These are phyloP conservation scores for Aurifilum marmelostoma DNA, from an alignment of 2,329 filamentous ascomycete species.

Conservation along the genomic window DNA sequence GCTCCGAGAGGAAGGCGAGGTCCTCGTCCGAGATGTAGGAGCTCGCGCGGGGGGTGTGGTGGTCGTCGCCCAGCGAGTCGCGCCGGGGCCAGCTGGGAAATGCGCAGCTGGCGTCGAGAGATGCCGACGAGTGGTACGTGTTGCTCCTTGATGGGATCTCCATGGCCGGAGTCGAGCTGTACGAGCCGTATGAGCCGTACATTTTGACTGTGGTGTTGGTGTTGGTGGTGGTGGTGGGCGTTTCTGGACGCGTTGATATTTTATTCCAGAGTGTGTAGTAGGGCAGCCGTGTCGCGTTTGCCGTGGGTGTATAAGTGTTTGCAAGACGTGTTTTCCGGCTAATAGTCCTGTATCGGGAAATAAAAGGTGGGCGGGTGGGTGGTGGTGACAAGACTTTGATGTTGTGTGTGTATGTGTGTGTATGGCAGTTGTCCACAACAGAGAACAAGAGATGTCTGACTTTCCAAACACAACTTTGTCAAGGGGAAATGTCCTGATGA, in stretches of 20 bases:
- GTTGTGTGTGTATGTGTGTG: neutral
- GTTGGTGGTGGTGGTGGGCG: constrained; percentile 7
- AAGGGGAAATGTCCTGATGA: neutral
- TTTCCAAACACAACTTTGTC: constrained; percentile 1
- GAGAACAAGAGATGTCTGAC: constrained; percentile 4
- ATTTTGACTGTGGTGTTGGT: constrained; percentile 40
- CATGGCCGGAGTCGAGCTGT: constrained; percentile 53
- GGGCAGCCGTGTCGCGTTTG: no score
- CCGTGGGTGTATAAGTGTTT: constrained; percentile 12
- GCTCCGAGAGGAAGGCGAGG: constrained; percentile 52
- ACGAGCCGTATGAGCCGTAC: constrained; percentile 48
- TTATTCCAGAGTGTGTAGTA: no score
- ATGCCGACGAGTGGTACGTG: constrained; percentile 30
- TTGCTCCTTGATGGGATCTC: constrained; percentile 46
- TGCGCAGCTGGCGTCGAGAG: constrained; percentile 53
- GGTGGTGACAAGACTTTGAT: constrained; percentile 1
- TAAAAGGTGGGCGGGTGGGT: neutral
- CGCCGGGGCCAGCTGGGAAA: constrained; percentile 64
- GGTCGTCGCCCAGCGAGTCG: constrained; percentile 49
- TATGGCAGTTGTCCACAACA: constrained; percentile 16
- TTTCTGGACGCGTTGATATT: no score
- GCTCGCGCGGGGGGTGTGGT: constrained; percentile 47
- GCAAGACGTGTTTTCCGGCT: constrained; percentile 15
- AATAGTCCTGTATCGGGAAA: constrained; percentile 13
- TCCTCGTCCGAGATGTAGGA: constrained; percentile 68